These are phyloP conservation scores for Endoconidiophora polonica DNA, from an alignment of 2,329 filamentous ascomycete genomes.

Conservation along the genomic window DNA sequence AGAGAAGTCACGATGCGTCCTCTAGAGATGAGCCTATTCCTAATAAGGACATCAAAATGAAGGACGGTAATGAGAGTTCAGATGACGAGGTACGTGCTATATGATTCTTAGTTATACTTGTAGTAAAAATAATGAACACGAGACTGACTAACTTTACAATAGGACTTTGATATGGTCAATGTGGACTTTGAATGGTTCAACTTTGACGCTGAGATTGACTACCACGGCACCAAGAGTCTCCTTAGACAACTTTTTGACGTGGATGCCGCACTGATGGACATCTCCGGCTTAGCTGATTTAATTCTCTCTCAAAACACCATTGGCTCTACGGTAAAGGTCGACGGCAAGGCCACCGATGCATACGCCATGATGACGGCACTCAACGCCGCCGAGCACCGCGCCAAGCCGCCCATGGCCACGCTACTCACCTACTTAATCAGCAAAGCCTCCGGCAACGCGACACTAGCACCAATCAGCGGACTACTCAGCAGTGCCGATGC, in stretches of 20 bases:
- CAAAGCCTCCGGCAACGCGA: constrained; percentile 41
- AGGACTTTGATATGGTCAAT: constrained; percentile 85
- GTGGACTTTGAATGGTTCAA: constrained; percentile 99
- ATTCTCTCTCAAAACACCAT: constrained; percentile 75
- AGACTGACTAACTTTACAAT: constrained; percentile 10
- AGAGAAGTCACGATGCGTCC: constrained; percentile 31
- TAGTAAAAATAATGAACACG: background rate
- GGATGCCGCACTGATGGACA: constrained; percentile 70
- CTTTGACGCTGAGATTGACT: constrained; percentile 75
- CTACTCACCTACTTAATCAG: constrained; percentile 54
- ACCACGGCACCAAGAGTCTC: constrained; percentile 83
- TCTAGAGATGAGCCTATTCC: constrained; percentile 27
- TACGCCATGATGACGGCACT: constrained; percentile 84
- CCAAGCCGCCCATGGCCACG: constrained; percentile 54
- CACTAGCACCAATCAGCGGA: constrained; percentile 22
- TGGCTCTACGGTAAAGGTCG: constrained; percentile 93
- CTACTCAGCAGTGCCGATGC: constrained; percentile 21
- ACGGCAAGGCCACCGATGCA: constrained; percentile 80
- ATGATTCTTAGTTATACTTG: constrained; percentile 11
- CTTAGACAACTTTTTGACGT: constrained; percentile 84
- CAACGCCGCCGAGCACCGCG: constrained; percentile 63
- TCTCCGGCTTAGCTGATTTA: constrained; percentile 71
- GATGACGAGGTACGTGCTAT: constrained; percentile 32
- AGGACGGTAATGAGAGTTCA: constrained; percentile 28
- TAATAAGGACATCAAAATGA: constrained; percentile 30